Evolutionary conservation across 1,284 basidiomycete species (phyloP).

Genomic region (Veloboletus limbatus): DNA sequence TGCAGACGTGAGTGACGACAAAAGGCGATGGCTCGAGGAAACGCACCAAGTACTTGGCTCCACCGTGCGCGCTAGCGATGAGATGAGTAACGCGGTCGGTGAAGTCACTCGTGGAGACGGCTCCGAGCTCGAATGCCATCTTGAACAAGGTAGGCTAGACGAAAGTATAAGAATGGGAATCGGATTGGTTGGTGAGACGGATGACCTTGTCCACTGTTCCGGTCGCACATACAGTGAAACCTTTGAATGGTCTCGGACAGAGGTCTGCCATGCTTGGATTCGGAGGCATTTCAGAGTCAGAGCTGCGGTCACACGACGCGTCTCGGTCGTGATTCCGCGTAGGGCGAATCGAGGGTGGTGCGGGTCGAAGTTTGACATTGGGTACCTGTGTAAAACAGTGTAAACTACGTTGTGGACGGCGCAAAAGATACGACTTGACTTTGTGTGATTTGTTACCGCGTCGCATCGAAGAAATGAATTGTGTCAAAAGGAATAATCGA

Average conservation of each 20-base stretch:
- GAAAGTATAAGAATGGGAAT: background rate
- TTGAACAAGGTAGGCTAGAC: constrained; percentile 63
- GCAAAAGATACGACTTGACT: constrained; percentile 25
- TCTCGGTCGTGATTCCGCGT: constrained; percentile 2
- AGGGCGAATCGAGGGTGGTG: constrained; percentile 36
- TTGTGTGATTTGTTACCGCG: constrained; percentile 46
- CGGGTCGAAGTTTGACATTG: constrained; percentile 71
- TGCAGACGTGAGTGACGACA: constrained; percentile 29
- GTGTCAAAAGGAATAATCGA: background rate
- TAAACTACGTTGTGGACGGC: background rate
- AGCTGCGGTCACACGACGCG: constrained; percentile 21
- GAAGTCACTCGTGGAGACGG: constrained; percentile 59
- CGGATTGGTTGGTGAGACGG: constrained; percentile 14
- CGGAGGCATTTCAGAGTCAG: constrained; percentile 33
- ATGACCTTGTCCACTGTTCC: constrained; percentile 72
- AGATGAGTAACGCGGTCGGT: constrained; percentile 82
- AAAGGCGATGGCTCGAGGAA: background rate
- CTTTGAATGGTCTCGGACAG: constrained; percentile 65
- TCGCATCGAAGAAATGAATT: constrained; percentile 24
- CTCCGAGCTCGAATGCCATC: constrained; percentile 74
- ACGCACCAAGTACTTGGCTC: constrained; percentile 72
- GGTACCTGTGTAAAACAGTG: constrained; percentile 50
- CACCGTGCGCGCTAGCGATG: constrained; percentile 64
- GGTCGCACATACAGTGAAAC: constrained; percentile 67
- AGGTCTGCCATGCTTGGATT: constrained; percentile 43